A percentile compares a stretch with the other conserved stretches of the same genome.
These are phyloP conservation scores for Neurospora hispaniola DNA, from an alignment of 495 filamentous ascomycete genomes.

Conservation along the genomic window DNA sequence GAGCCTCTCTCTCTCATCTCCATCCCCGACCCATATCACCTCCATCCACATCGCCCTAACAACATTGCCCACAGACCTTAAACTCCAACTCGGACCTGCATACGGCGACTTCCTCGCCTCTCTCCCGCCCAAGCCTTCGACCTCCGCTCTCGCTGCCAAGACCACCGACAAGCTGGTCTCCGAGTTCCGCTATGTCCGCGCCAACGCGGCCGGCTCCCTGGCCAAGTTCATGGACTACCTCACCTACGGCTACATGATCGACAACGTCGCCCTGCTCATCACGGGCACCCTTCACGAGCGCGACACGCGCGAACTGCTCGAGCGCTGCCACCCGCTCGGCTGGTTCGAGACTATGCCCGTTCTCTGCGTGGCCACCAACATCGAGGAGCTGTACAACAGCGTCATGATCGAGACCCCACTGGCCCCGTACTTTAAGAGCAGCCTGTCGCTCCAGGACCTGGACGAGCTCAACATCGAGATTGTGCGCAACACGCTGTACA, in stretches of 20 bases:
- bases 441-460: constrained; percentile 85
- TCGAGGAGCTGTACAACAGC: constrained; percentile 97
- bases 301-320: constrained; percentile 90
- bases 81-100: constrained; percentile 88
- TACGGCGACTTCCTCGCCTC: constrained; percentile 96
- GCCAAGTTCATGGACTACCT: constrained; percentile 94
- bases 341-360: constrained; percentile 99
- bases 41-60: constrained; percentile 1
- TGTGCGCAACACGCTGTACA: constrained; percentile 95
- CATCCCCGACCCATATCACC: background rate
- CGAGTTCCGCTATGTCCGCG: constrained; percentile 92
- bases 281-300: constrained; percentile 96
- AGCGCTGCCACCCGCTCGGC: constrained; percentile 91
- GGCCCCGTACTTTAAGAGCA: constrained; percentile 93
- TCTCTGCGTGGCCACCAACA: constrained; percentile 93
- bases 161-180: constrained; percentile 96
- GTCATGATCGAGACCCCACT: constrained; percentile 94
- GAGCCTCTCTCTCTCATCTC: constrained; percentile 14
- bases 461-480: constrained; percentile 99
- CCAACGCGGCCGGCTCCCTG: constrained; percentile 80
- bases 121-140: constrained; percentile 93
- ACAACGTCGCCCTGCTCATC: constrained; percentile 97
- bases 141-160: constrained; percentile 84
- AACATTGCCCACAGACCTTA: constrained; percentile 58
- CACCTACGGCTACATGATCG: constrained; percentile 99